Conservation (phyloP, 2,329 filamentous ascomycete species). For the Davidsoniella virescens region DNA sequence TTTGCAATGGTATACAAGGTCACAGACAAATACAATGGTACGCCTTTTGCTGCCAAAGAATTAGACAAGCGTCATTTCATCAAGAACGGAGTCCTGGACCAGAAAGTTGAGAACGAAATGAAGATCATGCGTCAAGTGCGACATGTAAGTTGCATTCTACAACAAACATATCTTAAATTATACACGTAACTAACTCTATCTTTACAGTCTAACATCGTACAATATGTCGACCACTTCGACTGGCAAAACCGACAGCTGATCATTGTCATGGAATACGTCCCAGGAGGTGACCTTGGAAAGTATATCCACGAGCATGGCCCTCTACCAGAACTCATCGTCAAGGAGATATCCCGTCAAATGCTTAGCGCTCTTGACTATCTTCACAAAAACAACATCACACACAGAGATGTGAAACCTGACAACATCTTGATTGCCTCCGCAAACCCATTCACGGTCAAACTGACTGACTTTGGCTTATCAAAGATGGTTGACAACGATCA, state of each 20-base stretch:
- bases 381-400: conserved; percentile 76
- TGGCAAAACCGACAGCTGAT: conserved; percentile 72
- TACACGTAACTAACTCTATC: background rate
- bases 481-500: conserved; percentile 84
- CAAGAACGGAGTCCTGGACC: conserved; percentile 77
- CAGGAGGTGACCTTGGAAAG: conserved; percentile 65
- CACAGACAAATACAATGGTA: conserved; percentile 68
- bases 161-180: background rate
- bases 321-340: conserved; percentile 52
- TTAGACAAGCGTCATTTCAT: conserved; percentile 85
- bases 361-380: conserved; percentile 73
- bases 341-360: conserved; percentile 58
- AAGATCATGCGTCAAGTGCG: conserved; percentile 76
- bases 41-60: conserved; percentile 81
- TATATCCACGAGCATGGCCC: conserved; percentile 45
- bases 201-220: conserved; percentile 57
- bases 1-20: conserved; percentile 91
- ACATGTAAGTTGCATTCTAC: conserved; percentile 43
- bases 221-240: conserved; percentile 79
- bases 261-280: conserved; percentile 90
- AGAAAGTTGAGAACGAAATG: conserved; percentile 94
- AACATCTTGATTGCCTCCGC: conserved; percentile 74
- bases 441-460: conserved; percentile 65
- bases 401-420: conserved; percentile 97
- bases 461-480: conserved; percentile 92